Base-by-base conservation (phyloP, 257 asterid genomes). In the Verbena officinalis region DNA sequence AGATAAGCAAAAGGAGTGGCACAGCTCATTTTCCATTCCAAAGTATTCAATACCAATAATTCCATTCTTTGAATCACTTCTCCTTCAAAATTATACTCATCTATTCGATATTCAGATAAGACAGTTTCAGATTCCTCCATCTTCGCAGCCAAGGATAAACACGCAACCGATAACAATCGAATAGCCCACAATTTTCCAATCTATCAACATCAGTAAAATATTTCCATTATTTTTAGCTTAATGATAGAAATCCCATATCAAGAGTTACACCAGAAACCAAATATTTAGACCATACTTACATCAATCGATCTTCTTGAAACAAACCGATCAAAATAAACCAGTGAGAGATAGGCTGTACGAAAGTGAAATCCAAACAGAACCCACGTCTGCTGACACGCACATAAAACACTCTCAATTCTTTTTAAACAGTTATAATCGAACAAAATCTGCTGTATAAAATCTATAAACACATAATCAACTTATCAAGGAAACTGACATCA, bases 131-230 rank as follows among this genome's bases (percentile, higher is more conserved):
- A 33, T 73, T 84, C 91, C 83, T 81, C 91, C 82, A 84, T 84
- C 44, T 84, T 84, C 7, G 85, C 85, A 64, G 91, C 91, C 56
- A 84, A 30, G 24, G 91, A 79, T 66, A 84, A 73, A 67, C 91
- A 81, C 54, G 87, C 87, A 4, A 81, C 76, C 4, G 87, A 75
- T 40, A 81, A 51, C 59, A 84, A 68, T 50, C 79, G 73, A 55
- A 79, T 54, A 49, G 77, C 79, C 87, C 85, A 84, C 20, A 31
- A 27, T 55, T 81, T 81, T 20, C 68, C 79, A 46, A 65, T 68
- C 87, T 84, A 75, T 36, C 20, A 59, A 68, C 60, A 75, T 46
- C 67, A 54, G 46, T 2, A 40, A 70, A 24, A 59, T n/a, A n/a
- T 15, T 46, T 43, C 13, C 59, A 23, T 50, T n/a, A n/a, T n/a